Evolutionary conservation across 257 asterid species (phyloP), one percentile per base, ranked within the genome.

Genomic region (Scutellaria galericulata): DNA sequence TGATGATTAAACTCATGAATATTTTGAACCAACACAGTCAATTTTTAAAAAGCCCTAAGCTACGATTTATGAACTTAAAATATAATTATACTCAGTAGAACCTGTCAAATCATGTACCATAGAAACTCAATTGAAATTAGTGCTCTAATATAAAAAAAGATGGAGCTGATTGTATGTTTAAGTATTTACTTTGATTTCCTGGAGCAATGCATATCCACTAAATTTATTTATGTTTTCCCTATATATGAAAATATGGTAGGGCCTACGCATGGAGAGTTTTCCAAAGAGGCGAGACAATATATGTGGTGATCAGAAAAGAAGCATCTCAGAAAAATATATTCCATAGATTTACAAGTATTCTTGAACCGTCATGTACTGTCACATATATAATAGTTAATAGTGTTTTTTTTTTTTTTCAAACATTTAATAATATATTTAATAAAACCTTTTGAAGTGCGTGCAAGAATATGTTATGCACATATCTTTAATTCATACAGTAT

Each of bases 71-170:
- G 27, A 24, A 1, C 1, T 24, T 24, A 24, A 24, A 24, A 24
- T 1, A 2, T 1, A 24, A 24, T 24, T 24, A 24, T 24, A 24
- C 2, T 24, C 27, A 24, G 27, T 24, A 24, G 27, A 24, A 24
- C 27, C n/a, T 55, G 20, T 22, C 40, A 14, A 62, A 62, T 61
- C 20, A 31, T 41, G 6, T 4, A 62, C 22, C 7, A 1, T 61
- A 40, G 35, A 39, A 62, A 62, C 52, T 39, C 51, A 62, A 62
- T 62, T 62, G 35, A 40, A 14, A 59, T n/a, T 59, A n/a, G 37
- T 27, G n/a, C 5, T 59, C 65, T 59, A 18, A 35, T 0, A 2
- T 0, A 58, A 35, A 2, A 22, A 35, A 58, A 27, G 20, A 13
- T 44, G 44, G 12, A 35, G 27, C 27, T 24, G 27, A 24, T 24